Percentiles rank a stretch among this genome's conserved stretches.
Conservation (phyloP, 179 eudicot species). For the Dionaea muscipula region DNA sequence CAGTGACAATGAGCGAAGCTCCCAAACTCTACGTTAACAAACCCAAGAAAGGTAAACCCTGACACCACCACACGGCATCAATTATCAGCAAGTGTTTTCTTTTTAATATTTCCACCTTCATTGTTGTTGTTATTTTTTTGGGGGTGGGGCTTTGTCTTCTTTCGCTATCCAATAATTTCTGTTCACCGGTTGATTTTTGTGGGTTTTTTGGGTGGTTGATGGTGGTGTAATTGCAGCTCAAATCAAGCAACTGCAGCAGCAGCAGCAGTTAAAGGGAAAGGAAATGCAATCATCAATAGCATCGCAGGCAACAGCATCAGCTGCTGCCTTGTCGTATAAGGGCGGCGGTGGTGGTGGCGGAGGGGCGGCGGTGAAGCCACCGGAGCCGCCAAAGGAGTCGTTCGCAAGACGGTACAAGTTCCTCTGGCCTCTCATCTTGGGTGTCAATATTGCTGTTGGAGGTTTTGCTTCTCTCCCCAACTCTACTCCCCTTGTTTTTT, state of each 20-base stretch:
- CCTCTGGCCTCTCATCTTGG: conserved; percentile 63
- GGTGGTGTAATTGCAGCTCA: conserved; percentile 29
- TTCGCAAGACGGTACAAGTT: conserved; percentile 58
- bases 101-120: conserved; percentile 2
- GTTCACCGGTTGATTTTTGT: too few species aligned
- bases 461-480: too few species aligned
- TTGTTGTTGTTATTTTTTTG: too few species aligned
- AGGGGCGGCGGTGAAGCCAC: conserved; percentile 29
- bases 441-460: conserved; percentile 68
- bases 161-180: not conserved
- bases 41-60: conserved; percentile 57
- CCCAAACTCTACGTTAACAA: conserved; percentile 56
- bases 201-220: not conserved
- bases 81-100: not conserved
- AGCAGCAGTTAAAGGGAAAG: conserved; percentile 19
- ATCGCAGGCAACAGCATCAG: conserved; percentile 16
- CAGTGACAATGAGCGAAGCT: conserved; percentile 32
- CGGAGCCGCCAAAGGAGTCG: conserved; percentile 45
- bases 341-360: conserved; percentile 11
- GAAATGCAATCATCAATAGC: conserved; percentile 23
- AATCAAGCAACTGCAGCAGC: conserved; percentile 33
- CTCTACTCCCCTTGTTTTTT: too few species aligned
- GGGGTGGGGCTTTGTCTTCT: too few species aligned
- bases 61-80: not conserved
- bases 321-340: conserved; percentile 18